Percentiles rank a stretch among this genome's conserved stretches.
phyloP scores from a whole-genome alignment of 768 basidiomycete species.

The Mycena belliarum region DNA sequence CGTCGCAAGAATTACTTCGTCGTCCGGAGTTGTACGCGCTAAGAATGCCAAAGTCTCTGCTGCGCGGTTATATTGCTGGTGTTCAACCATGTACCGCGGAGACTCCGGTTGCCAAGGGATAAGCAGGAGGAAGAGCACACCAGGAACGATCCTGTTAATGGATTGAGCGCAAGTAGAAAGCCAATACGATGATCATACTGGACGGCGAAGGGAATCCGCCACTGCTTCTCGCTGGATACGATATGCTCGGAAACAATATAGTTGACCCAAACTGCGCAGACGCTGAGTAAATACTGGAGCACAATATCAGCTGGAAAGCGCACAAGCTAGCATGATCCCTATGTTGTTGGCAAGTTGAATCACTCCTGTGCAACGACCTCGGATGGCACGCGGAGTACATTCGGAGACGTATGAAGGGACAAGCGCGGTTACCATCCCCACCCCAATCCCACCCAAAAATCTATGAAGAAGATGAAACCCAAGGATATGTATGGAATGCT shows the following conservation, averaged over 20 bases:
- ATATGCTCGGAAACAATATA: conserved; percentile 41
- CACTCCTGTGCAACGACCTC: conserved; percentile 51
- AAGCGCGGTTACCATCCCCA: conserved; percentile 54
- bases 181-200: conserved; percentile 31
- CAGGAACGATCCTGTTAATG: conserved; percentile 43
- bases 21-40: conserved; percentile 31
- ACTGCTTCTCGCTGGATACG: conserved; percentile 42
- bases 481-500: background rate
- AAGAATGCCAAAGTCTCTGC: conserved; percentile 40
- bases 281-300: background rate
- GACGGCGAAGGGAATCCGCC: conserved; percentile 54
- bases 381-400: conserved; percentile 46
- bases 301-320: conserved; percentile 13
- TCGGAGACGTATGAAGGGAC: conserved; percentile 56
- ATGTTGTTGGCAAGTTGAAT: conserved; percentile 41
- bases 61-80: conserved; percentile 42
- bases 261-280: conserved; percentile 46
- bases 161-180: background rate
- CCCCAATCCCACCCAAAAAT: conserved; percentile 62
- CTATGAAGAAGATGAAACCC: conserved; percentile 23
- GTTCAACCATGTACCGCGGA: conserved; percentile 57
- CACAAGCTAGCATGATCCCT: conserved; percentile 40
- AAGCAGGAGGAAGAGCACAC: conserved; percentile 44
- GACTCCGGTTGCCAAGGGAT: conserved; percentile 57
- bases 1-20: conserved; percentile 35